These are phyloP conservation scores for Mycena sanguinolenta DNA, from an alignment of 768 basidiomycete genomes.

Conservation along the genomic window DNA sequence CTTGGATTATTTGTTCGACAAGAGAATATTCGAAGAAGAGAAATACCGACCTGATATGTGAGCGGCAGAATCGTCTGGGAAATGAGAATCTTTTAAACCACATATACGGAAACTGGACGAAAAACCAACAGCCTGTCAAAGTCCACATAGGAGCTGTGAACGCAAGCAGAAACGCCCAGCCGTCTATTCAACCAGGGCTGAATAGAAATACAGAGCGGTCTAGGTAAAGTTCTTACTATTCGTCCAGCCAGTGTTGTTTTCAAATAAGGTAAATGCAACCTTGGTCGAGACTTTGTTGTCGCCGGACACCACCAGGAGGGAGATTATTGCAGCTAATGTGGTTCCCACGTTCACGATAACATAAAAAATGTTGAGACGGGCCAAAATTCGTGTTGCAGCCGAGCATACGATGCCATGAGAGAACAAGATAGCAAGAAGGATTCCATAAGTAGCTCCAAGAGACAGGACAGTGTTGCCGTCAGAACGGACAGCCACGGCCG, in stretches of 20 bases:
- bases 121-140: constrained; percentile 74
- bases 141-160: constrained; percentile 88
- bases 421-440: constrained; percentile 73
- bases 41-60: constrained; percentile 62
- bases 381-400: constrained; percentile 73
- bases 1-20: constrained; percentile 38
- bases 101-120: background rate
- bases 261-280: constrained; percentile 77
- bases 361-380: constrained; percentile 79
- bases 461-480: constrained; percentile 66
- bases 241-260: constrained; percentile 79
- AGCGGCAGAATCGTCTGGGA: constrained; percentile 79
- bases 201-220: background rate
- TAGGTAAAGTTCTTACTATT: constrained; percentile 57
- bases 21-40: background rate
- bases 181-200: constrained; percentile 55
- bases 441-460: constrained; percentile 75
- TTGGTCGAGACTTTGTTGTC: constrained; percentile 72
- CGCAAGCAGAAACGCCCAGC: constrained; percentile 80
- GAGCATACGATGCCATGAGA: constrained; percentile 81
- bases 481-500: constrained; percentile 73
- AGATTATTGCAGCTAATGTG: constrained; percentile 71
- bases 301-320: constrained; percentile 69
- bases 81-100: constrained; percentile 10
- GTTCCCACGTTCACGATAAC: constrained; percentile 79